A percentile compares a stretch with the other conserved stretches of the same genome.
phyloP scores from a whole-genome alignment of 2,329 filamentous ascomycete genomes.

The Ampelomyces quisqualis region DNA sequence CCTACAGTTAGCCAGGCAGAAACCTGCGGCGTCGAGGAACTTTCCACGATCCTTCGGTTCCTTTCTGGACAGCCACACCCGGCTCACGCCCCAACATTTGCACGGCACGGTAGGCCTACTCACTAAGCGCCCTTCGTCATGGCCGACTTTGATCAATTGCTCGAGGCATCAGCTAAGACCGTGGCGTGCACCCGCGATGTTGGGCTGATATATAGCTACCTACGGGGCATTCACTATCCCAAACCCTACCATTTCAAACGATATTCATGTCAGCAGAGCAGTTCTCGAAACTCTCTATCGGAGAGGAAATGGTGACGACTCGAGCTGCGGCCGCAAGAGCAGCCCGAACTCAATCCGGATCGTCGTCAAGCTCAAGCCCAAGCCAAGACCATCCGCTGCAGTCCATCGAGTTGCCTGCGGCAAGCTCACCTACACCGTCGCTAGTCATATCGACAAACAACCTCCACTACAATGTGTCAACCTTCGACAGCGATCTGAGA shows the following conservation, averaged over 20 bases:
- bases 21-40: slow-evolving; percentile 24
- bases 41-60: slow-evolving; percentile 20
- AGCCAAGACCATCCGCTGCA: slow-evolving; percentile 26
- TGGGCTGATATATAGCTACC: slow-evolving; percentile 36
- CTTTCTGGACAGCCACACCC: slow-evolving; percentile 35
- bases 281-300: slow-evolving; percentile 41
- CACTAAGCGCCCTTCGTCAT: slow-evolving; percentile 34
- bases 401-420: slow-evolving; percentile 21
- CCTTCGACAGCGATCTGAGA: slow-evolving; percentile 35
- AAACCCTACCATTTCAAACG: slow-evolving; percentile 15
- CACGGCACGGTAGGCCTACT: slow-evolving; percentile 35
- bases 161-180: slow-evolving; percentile 28
- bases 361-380: slow-evolving; percentile 17
- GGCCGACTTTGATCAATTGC: slow-evolving; percentile 23
- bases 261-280: slow-evolving; percentile 42
- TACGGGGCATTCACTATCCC: slow-evolving; percentile 11
- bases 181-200: slow-evolving; percentile 29
- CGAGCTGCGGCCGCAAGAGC: slow-evolving; percentile 38
- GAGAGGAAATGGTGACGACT: slow-evolving; percentile 43
- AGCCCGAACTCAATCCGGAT: slow-evolving; percentile 20
- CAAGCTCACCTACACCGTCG: slow-evolving; percentile 32
- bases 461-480: slow-evolving; percentile 38
- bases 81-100: slow-evolving; percentile 25
- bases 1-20: slow-evolving; percentile 25
- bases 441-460: slow-evolving; percentile 39